Conservation (phyloP, 1,139 yeast species). For the Blastobotrys capitulatus region DNA sequence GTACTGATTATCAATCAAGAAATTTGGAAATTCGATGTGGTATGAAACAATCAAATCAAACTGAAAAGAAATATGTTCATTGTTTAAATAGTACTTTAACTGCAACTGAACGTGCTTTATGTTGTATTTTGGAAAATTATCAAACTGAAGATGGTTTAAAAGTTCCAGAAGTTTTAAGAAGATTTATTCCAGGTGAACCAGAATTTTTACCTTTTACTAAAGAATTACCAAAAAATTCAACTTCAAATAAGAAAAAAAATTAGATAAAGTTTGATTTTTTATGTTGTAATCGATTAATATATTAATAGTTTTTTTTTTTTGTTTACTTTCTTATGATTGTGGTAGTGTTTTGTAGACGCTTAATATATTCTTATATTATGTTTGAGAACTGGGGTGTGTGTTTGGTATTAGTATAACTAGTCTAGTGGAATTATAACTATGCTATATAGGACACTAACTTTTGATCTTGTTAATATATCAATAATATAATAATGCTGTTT, state of each 20-base stretch:
- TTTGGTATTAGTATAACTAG: too few species aligned
- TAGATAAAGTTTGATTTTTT: background rate
- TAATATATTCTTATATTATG: too few species aligned
- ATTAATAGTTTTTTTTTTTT: too few species aligned
- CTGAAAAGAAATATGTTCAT: slow-evolving; percentile 96
- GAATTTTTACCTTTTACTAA: slow-evolving; percentile 87
- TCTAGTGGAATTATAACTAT: too few species aligned
- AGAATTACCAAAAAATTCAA: slow-evolving; percentile 91
- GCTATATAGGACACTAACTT: too few species aligned
- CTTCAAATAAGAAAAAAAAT: slow-evolving; percentile 63
- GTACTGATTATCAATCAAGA: slow-evolving; percentile 99
- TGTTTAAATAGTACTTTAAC: slow-evolving; percentile 95
- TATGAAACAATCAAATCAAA: slow-evolving; percentile 90
- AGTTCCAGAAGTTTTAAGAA: slow-evolving; percentile 92
- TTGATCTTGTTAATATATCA: too few species aligned
- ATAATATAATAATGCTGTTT: too few species aligned
- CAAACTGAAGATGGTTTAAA: slow-evolving; percentile 94
- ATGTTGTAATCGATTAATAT: too few species aligned
- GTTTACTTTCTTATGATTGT: too few species aligned
- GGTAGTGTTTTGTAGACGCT: too few species aligned
- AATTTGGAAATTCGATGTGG: slow-evolving; percentile 98
- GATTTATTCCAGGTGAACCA: slow-evolving; percentile 96
- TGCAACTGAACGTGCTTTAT: slow-evolving; percentile 97
- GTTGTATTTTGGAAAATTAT: slow-evolving; percentile 95
- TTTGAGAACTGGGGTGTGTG: too few species aligned